Evolutionary conservation across 2,329 filamentous ascomycete genomes (phyloP), one percentile per base, ranked within the genome.

Genomic region (Fusarium drepaniforme): DNA sequence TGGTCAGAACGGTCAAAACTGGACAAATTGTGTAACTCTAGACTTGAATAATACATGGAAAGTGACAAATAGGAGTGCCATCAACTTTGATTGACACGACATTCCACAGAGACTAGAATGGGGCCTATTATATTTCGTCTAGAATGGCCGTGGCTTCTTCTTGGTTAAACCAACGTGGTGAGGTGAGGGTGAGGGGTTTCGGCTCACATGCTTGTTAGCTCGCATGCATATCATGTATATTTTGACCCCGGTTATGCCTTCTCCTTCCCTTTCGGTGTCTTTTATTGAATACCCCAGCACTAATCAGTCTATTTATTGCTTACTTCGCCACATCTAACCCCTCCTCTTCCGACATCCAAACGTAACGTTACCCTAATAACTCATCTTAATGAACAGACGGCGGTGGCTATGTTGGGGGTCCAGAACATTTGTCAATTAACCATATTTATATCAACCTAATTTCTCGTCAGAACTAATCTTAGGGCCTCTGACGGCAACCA

Each of bases 1-100:
- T 28, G 11, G 35, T 71, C 13, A 71, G 51, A 30, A 71, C 42
- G 3, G 67, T 64, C 23, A 59, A 53, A 18, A 67, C 69, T 11
- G 68, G 68, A 3, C 12, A 42, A 28, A 40, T 38, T 56, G 35
- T 37, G 38, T 70, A 64, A 38, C 21, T 38, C 35, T 44, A 40
- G 42, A 49, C 49, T 8, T 33, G 12, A 30, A 51, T 51, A 25
- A 3, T 16, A 51, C 16, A n/a, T n/a, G 25, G 11, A 30, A 25
- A 25, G 28, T 1, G 33, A 35, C 33, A 35, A 35, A 35, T n/a
- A n/a, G 6, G 12, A 35, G 33, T 35, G 12, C 33, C 1, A 12
- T 56, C 51, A 38, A 15, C n/a, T 15, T 13, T 25, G 21, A 25
- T 25, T 44, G 12, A 6, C 13, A 49, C 11, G 23, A 9, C 9